Evolutionary conservation across 2,329 filamentous ascomycete species (phyloP).

Genomic region (Xylariaceae sp.): DNA sequence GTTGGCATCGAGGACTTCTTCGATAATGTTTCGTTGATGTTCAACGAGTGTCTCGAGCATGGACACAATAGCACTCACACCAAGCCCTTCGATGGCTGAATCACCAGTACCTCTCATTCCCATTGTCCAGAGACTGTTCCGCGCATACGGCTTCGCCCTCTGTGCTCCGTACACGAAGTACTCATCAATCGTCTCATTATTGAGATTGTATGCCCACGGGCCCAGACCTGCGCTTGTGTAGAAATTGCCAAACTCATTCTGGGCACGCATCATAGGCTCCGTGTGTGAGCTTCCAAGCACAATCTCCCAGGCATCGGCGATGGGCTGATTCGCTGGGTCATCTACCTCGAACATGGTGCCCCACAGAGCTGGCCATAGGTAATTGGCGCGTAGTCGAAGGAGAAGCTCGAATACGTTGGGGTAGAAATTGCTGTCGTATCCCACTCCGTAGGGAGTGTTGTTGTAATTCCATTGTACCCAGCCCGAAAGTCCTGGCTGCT

Average conservation of each 20-base stretch:
- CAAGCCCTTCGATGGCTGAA: constrained; percentile 53
- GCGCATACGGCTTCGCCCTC: constrained; percentile 62
- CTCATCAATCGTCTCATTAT: constrained; percentile 63
- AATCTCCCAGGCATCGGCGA: constrained; percentile 70
- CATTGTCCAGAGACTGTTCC: constrained; percentile 62
- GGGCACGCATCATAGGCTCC: constrained; percentile 64
- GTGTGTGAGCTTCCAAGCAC: constrained; percentile 71
- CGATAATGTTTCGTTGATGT: constrained; percentile 56
- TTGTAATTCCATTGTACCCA: constrained; percentile 51
- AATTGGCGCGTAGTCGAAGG: constrained; percentile 67
- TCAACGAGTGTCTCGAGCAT: constrained; percentile 59
- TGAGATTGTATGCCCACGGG: constrained; percentile 65
- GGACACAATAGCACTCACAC: constrained; percentile 51
- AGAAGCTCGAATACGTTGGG: constrained; percentile 66
- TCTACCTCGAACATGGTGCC: constrained; percentile 69
- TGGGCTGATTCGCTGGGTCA: constrained; percentile 62
- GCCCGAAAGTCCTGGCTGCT: constrained; percentile 63
- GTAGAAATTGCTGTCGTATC: constrained; percentile 62
- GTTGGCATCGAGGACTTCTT: constrained; percentile 50
- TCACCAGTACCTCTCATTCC: constrained; percentile 69
- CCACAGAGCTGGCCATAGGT: constrained; percentile 72
- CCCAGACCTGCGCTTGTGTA: constrained; percentile 44
- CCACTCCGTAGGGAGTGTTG: constrained; percentile 42
- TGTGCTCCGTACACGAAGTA: constrained; percentile 66
- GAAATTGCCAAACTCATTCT: constrained; percentile 52